These are phyloP conservation scores for Fusarium paranaense DNA, from an alignment of 2,329 filamentous ascomycete genomes.

Conservation along the genomic window DNA sequence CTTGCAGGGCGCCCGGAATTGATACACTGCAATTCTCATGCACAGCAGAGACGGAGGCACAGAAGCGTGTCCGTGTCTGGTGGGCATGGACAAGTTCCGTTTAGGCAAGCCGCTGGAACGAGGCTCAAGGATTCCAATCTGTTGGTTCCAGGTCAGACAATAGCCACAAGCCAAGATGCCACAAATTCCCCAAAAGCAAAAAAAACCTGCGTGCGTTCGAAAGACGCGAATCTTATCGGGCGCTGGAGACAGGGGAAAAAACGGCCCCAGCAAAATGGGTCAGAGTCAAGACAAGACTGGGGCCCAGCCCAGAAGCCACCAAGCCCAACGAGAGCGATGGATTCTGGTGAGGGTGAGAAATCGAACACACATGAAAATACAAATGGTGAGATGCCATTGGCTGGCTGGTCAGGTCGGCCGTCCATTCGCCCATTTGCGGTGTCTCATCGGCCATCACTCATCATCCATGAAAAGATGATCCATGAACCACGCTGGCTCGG, in stretches of 20 bases:
- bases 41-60: conserved; percentile 30
- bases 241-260: conserved; percentile 17
- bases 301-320: conserved; percentile 37
- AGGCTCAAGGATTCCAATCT: conserved; percentile 27
- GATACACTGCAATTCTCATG: conserved; percentile 16
- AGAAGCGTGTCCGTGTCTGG: conserved; percentile 17
- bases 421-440: conserved; percentile 24
- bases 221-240: conserved; percentile 41
- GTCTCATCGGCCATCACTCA: conserved; percentile 26
- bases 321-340: conserved; percentile 27
- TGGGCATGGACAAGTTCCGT: conserved; percentile 29
- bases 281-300: conserved; percentile 9
- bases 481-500: not conserved
- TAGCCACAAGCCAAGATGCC: conserved; percentile 15
- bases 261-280: conserved; percentile 31
- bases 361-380: conserved; percentile 25
- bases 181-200: conserved; percentile 21
- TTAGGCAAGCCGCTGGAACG: conserved; percentile 29
- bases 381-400: conserved; percentile 30
- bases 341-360: conserved; percentile 32
- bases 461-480: conserved; percentile 1
- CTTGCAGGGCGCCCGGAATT: conserved; percentile 19
- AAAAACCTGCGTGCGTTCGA: conserved; percentile 18
- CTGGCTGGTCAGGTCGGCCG: conserved; percentile 12
- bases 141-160: conserved; percentile 28